phyloP scores from a whole-genome alignment of 306 rosid species.

The Malus asiatica region DNA sequence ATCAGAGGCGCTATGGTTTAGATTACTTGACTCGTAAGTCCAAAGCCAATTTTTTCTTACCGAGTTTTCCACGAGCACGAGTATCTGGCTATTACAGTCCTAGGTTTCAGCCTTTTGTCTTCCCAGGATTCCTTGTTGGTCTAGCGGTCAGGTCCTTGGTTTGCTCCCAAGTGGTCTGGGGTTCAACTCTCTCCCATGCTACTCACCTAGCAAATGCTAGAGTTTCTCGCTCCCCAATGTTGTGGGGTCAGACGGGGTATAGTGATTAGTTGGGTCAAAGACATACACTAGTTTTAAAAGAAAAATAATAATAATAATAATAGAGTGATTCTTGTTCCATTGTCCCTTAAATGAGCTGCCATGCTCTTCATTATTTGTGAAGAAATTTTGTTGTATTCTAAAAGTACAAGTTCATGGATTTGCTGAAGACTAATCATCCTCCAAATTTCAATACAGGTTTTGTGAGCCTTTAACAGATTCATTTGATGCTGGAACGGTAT shows the following conservation, averaged over 20 bases:
- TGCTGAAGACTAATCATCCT: slow-evolving; percentile 12
- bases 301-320: neutral
- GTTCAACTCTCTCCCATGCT: too few species aligned
- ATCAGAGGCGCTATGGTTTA: slow-evolving; percentile 91
- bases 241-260: too few species aligned
- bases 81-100: neutral
- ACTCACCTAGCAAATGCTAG: too few species aligned
- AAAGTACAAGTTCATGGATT: neutral
- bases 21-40: slow-evolving; percentile 90
- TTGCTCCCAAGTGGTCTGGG: too few species aligned
- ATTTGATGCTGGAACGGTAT: slow-evolving; percentile 26
- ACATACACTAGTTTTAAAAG: too few species aligned
- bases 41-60: slow-evolving; percentile 9
- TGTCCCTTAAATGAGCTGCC: neutral
- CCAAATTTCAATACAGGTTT: slow-evolving; percentile 46
- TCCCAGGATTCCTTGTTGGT: neutral
- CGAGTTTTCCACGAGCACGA: neutral
- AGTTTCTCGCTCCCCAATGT: too few species aligned
- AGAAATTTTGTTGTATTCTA: neutral
- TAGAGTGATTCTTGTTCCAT: neutral
- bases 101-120: neutral
- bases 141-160: too few species aligned
- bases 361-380: neutral
- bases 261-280: too few species aligned
- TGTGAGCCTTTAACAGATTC: slow-evolving; percentile 83